A percentile compares a stretch with the other conserved stretches of the same genome.
phyloP scores from a whole-genome alignment of 1,284 basidiomycete genomes.

The Papiliotrema flavescens region DNA sequence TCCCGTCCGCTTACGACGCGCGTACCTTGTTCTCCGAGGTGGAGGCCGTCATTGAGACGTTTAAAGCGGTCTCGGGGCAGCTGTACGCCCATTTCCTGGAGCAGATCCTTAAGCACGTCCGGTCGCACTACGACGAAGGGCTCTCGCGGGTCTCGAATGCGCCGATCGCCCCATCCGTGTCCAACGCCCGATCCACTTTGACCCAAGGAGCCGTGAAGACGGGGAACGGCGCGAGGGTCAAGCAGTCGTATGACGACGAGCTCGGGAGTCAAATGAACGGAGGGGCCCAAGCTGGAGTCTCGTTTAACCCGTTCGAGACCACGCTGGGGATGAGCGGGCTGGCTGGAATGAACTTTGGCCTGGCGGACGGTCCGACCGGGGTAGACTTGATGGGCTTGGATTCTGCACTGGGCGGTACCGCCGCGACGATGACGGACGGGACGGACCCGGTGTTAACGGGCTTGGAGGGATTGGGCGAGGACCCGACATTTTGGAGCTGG shows the following conservation, averaged over 20 bases:
- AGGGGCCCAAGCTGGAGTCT: not conserved
- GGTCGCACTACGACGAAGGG: not conserved
- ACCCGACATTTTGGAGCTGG: conserved; percentile 1
- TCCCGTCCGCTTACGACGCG: not conserved
- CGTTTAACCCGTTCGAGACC: not conserved
- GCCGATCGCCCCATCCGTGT: not conserved
- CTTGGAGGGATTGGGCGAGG: not conserved
- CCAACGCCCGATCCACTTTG: not conserved
- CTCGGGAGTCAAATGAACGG: not conserved
- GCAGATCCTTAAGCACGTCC: conserved; percentile 3
- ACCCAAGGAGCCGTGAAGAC: not conserved
- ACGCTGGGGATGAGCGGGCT: not conserved
- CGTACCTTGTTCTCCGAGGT: not conserved
- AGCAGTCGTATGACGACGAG: not conserved
- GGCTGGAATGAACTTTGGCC: not conserved
- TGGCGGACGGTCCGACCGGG: not conserved
- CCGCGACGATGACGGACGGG: not conserved
- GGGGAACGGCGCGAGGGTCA: not conserved
- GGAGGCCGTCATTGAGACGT: not conserved
- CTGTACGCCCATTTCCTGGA: conserved; percentile 1
- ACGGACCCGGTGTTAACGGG: not conserved
- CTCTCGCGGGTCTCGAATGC: not conserved
- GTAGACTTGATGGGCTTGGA: not conserved
- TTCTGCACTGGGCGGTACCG: too few relatives aligned
- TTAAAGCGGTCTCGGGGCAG: conserved; percentile 2